Base-by-base conservation (phyloP, 805 yeast species). In the Lipomyces yamadae region DNA sequence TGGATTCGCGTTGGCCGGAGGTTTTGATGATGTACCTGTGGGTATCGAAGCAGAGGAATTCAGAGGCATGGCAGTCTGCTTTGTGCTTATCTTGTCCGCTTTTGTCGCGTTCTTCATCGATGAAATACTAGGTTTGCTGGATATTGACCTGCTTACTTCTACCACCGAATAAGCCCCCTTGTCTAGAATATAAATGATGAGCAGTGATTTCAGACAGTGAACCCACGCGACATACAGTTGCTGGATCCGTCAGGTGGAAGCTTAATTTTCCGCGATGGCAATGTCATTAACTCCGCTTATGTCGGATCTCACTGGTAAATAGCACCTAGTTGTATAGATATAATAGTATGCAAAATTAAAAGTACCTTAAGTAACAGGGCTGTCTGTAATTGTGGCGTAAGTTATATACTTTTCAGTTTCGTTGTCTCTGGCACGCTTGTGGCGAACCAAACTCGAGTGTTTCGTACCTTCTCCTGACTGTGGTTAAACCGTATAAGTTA, bases 221-320 rank as follows among this genome's bases (percentile, higher is more conserved):
- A 42, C n/a, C 48, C 15, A 42, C 48, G 48, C n/a, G 56, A 32
- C 54, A 1, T 13, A 29, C 52, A 39, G n/a, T 30, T 57, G 24
- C 33, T 57, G 29, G 53, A 32, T 33, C 24, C 52, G 11, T 24
- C 11, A 2, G 39, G 24, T 13, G 56, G 30, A 34, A 42, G 15
- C 35, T 61, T 54, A 29, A 60, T 13, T 11, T 61, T 61, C 60
- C 63, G 37, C n/a, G 63, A 61, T 13, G 63, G 63, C 37, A 34
- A 33, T n/a, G 63, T 50, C 63, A 61, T 61, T 52, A 5, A 42
- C n/a, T n/a, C 24, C 48, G 48, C n/a, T 7, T 42, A 7, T 42
- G 48, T 7, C 48, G n/a, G n/a, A 15, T 42, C 7, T 18, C 8
- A n/a, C 48, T n/a, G n/a, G 18, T 7, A 42, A 42, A n/a, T 15